Conservation (phyloP, 73 alveolate genomes). For the Symbiodinium natans region DNA sequence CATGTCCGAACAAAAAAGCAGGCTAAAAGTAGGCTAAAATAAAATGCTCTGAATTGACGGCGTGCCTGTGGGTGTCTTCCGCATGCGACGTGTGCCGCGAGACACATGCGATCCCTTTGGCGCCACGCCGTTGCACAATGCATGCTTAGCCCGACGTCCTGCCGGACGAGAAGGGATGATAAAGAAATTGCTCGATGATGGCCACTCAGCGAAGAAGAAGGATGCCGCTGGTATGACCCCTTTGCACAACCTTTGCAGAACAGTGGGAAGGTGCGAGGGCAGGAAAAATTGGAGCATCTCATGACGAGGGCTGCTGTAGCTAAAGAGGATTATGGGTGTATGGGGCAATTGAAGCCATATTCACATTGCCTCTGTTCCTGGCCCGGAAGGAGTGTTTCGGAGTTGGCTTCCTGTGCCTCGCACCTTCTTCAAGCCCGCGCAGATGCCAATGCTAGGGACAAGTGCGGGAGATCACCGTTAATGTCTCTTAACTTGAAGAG, state of each 20-base stretch:
- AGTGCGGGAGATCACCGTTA: neutral
- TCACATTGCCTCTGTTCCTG: no score
- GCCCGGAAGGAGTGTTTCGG: neutral
- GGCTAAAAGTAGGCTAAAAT: no score
- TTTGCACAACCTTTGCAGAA: neutral
- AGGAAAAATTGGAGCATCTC: neutral
- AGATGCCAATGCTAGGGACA: slow-evolving; percentile 12
- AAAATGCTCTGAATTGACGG: neutral
- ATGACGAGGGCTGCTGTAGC: no score
- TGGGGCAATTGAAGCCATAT: no score
- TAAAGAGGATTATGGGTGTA: no score
- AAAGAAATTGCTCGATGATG: neutral
- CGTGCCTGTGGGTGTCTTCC: neutral
- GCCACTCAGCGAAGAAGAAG: neutral
- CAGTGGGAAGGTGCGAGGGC: neutral
- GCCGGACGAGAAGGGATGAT: neutral
- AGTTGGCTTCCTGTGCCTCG: neutral
- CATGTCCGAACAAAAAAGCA: no score
- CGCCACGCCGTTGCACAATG: neutral
- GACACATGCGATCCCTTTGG: neutral
- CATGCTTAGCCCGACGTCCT: neutral
- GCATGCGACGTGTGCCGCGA: neutral
- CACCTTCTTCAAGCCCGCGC: slow-evolving; percentile 29
- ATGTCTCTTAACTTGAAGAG: neutral
- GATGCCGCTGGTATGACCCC: neutral